Evolutionary conservation across 2,329 filamentous ascomycete species (phyloP).

Genomic region (Xylaria sp.): DNA sequence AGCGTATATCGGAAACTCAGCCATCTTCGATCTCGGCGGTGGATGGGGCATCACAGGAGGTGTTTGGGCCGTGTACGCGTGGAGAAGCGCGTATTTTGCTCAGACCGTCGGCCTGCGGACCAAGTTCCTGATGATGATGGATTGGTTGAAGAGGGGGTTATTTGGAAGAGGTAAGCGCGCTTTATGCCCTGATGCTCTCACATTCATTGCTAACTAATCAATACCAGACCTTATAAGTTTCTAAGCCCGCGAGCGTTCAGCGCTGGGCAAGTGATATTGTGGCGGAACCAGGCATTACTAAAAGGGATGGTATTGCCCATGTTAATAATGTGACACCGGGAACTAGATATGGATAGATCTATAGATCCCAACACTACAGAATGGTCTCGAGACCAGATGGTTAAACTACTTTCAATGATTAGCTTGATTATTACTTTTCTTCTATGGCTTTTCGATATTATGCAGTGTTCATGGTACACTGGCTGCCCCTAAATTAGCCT

Average conservation of each 20-base stretch:
- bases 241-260: conserved; percentile 26
- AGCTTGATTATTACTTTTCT: background rate
- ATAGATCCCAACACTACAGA: conserved; percentile 6
- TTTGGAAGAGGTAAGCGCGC: conserved; percentile 87
- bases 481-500: background rate
- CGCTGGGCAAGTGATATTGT: background rate
- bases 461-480: background rate
- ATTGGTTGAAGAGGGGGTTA: conserved; percentile 95
- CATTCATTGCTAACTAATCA: conserved; percentile 24
- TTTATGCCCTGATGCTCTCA: background rate
- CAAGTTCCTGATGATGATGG: conserved; percentile 90
- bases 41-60: conserved; percentile 85
- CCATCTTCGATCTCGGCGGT: conserved; percentile 87
- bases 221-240: conserved; percentile 48
- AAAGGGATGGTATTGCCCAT: background rate
- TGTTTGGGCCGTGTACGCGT: conserved; percentile 92
- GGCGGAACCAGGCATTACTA: background rate
- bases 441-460: background rate
- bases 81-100: conserved; percentile 96
- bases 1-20: conserved; percentile 96
- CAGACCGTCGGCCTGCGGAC: conserved; percentile 96
- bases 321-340: background rate
- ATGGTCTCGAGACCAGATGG: conserved; percentile 3
- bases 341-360: conserved; percentile 16
- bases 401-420: background rate